Evolutionary conservation across 371 early-diverging fungal species (phyloP).

Genomic region (Modicella reniformis): DNA sequence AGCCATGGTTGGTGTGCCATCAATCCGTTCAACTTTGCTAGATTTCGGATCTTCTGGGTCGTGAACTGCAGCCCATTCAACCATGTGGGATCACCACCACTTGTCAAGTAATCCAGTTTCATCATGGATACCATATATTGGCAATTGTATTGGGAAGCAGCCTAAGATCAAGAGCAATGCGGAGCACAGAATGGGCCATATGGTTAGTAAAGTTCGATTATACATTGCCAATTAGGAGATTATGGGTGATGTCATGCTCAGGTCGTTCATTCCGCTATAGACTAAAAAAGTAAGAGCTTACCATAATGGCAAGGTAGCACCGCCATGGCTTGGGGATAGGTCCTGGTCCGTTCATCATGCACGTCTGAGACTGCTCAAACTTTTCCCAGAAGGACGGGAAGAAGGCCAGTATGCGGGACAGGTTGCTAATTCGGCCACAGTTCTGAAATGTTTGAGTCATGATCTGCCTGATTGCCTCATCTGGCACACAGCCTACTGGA

Average conservation of each 20-base stretch:
- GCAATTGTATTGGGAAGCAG: conserved; percentile 70
- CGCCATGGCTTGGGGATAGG: conserved; percentile 70
- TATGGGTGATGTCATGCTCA: conserved; percentile 34
- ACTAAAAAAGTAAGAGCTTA: no score
- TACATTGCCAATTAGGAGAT: no score
- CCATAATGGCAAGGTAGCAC: conserved; percentile 70
- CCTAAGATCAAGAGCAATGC: conserved; percentile 48
- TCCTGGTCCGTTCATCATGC: conserved; percentile 62
- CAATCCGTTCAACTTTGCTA: conserved; percentile 59
- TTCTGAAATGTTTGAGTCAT: conserved; percentile 65
- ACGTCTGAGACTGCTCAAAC: conserved; percentile 57
- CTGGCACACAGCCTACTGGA: conserved; percentile 32
- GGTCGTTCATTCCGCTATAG: no score
- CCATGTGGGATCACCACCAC: conserved; percentile 73
- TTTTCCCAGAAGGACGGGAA: conserved; percentile 73
- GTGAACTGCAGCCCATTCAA: conserved; percentile 62
- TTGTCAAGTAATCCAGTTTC: conserved; percentile 65
- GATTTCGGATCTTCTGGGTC: conserved; percentile 65
- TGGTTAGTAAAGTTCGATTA: no score
- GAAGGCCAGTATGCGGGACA: conserved; percentile 67
- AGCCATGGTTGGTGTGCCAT: conserved; percentile 75
- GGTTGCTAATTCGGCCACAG: conserved; percentile 65
- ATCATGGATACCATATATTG: conserved; percentile 68
- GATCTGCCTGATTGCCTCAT: conserved; percentile 55
- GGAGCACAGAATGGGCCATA: neutral